Evolutionary conservation across 2,329 filamentous ascomycete genomes (phyloP), one percentile per base, ranked within the genome.

Genomic region (Seiridium unicorne): DNA sequence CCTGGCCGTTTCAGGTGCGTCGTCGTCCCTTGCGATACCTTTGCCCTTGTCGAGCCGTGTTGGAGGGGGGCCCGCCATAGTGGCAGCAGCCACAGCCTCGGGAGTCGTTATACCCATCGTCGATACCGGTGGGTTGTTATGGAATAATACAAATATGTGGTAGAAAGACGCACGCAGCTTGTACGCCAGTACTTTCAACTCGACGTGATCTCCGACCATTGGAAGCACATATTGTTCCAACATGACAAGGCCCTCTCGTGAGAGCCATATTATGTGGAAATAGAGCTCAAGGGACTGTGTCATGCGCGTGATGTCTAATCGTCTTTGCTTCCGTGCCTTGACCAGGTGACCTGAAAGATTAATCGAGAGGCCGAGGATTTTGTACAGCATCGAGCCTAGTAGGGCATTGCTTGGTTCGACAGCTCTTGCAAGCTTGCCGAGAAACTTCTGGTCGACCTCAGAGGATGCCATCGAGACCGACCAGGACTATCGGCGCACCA

Each of bases 401-500:
- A 93, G 82, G 3, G 91, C 88, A 70, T 94, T 95, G 67, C 91
- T 88, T 62, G 84, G 79, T 71, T 89, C 88, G 67, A 92, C 93
- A 63, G 88, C 84, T 76, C 89, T 90, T 73, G 95, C 94, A 73
- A 97, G 89, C 72, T 88, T 89, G 77, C 92, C 93, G 70, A 99
- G 84, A 77, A 96, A 97, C 79, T 98, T 99, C 79, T 97, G 93
- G 76, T 99, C 95, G 63, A 98, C 92, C 78, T 97, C 92, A 62
- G 93, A 95, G 73, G 93, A 95, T 78, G 95, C 95, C 95, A 98
- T 99, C 36, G 60, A 58, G 38, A 59, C 35, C 40, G 4, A 44
- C 35, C 34, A 36, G 13, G 35, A 18, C 34, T 7, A n/a, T 35
- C 49, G 32, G 49, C 34, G 11, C 5, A 13, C 13, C 34, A 18